Evolutionary conservation across 2,329 filamentous ascomycete genomes (phyloP), one percentile per base, ranked within the genome.

Genomic region (Fusarium devonianum): DNA sequence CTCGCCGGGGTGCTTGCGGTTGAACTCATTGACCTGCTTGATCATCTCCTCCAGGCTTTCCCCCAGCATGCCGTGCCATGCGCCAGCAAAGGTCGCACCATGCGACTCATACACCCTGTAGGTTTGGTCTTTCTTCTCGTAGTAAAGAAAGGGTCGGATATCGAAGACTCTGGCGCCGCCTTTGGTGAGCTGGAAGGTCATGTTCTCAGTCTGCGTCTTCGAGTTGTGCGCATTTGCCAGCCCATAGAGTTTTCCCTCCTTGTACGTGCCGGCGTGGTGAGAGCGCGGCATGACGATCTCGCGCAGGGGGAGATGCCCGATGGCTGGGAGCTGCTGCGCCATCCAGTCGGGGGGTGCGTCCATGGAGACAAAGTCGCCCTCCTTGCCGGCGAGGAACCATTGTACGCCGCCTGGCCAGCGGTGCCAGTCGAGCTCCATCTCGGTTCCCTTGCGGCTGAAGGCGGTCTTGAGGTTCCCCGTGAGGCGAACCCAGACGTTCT

Each of bases 111-210:
- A 43, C 34, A 63, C 62, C 9, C 38, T 23, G 30, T 28, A 35
- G 6, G 22, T 14, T 17, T 16, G n/a, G n/a, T n/a, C 40, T 1
- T 19, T 11, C 1, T 25, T 19, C 2, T 42, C 17, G 1, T 19
- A 11, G 2, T 7, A 13, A 10, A 46, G 10, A 4, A 61, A 16
- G 1, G 66, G 64, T 1, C 67, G 66, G 7, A 67, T 32, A 44
- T 71, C 68, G 28, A 72, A 42, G 5, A 71, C 66, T 5, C 69
- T 63, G 14, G 65, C 43, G 25, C 70, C 69, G 10, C 64, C 67
- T 3, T 43, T 29, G 12, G 38, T 47, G 11, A 72, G 56, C 49
- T 71, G 69, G 3, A 58, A 38, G n/a, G 38, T 47, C 5, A 68
- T 45, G 19, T 40, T 14, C 4, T 48, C 26, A 4, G 16, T 41